Percentiles rank a stretch among this genome's conserved stretches.
These are phyloP conservation scores for Pyrenochaeta sp. DNA, from an alignment of 2,329 filamentous ascomycete species.

Conservation along the genomic window DNA sequence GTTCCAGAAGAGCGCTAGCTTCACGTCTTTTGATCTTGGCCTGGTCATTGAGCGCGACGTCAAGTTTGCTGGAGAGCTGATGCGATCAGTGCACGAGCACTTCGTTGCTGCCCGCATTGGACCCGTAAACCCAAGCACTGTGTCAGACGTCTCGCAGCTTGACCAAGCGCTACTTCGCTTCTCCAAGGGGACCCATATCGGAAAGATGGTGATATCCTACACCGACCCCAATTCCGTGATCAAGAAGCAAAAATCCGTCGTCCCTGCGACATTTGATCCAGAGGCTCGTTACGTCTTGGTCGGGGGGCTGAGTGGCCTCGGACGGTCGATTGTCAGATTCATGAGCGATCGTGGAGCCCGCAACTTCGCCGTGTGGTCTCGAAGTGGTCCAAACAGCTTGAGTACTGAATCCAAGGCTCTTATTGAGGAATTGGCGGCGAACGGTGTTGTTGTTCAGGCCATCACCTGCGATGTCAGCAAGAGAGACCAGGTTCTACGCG, in stretches of 20 bases:
- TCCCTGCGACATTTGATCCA: conserved; percentile 3
- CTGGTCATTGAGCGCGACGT: conserved; percentile 3
- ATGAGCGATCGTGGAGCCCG: conserved; percentile 21
- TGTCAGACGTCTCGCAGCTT: not conserved
- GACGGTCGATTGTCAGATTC: conserved; percentile 9
- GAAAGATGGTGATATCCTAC: conserved; percentile 6
- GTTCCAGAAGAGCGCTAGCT: conserved; percentile 11
- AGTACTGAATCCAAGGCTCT: not conserved
- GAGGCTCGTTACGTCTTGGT: conserved; percentile 14
- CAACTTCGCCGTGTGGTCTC: conserved; percentile 11
- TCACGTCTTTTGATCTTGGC: conserved; percentile 20
- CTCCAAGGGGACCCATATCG: not conserved
- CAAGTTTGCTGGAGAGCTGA: conserved; percentile 11
- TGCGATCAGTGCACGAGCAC: not conserved
- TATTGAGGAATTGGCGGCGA: not conserved
- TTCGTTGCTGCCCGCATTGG: not conserved
- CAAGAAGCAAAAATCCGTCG: not conserved
- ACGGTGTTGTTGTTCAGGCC: conserved; percentile 3
- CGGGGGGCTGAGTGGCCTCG: conserved; percentile 20
- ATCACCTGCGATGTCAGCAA: conserved; percentile 4
- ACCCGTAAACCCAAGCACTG: not conserved
- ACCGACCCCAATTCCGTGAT: not conserved
- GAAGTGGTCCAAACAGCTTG: not conserved
- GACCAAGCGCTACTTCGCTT: not conserved
- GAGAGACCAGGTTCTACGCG: not conserved